Conservation (phyloP, 2,329 filamentous ascomycete genomes). For the Malbranchea zuffiana region DNA sequence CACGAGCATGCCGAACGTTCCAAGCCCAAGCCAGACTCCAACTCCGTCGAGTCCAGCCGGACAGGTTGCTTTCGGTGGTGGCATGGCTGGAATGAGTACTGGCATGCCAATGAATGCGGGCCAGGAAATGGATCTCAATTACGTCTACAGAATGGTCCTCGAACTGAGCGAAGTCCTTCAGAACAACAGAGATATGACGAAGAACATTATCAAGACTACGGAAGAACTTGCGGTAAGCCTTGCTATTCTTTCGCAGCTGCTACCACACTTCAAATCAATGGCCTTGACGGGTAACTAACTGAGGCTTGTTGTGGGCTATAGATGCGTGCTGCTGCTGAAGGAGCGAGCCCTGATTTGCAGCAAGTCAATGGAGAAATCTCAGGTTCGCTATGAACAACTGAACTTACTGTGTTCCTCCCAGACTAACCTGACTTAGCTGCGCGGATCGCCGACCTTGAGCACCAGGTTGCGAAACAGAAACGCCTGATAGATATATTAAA, state of each 20-base stretch:
- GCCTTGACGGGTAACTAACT: too few relatives aligned
- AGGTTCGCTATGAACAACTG: slow-evolving; percentile 21
- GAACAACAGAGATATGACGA: slow-evolving; percentile 41
- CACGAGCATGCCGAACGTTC: slow-evolving; percentile 19
- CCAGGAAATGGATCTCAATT: slow-evolving; percentile 43
- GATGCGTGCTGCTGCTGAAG: slow-evolving; percentile 35
- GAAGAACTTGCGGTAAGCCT: slow-evolving; percentile 39
- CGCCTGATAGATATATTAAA: slow-evolving; percentile 33
- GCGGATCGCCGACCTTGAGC: slow-evolving; percentile 40
- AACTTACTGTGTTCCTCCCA: not conserved
- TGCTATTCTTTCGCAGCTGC: not conserved
- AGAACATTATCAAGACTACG: slow-evolving; percentile 38
- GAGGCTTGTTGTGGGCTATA: slow-evolving; percentile 19
- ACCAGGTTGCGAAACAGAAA: slow-evolving; percentile 37
- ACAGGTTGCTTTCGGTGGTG: slow-evolving; percentile 1
- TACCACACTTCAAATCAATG: slow-evolving; percentile 3
- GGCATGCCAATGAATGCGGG: slow-evolving; percentile 38
- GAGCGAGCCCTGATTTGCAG: slow-evolving; percentile 30
- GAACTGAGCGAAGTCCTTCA: slow-evolving; percentile 40
- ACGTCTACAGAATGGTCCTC: slow-evolving; percentile 40
- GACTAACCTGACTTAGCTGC: slow-evolving; percentile 26
- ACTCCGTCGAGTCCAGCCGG: slow-evolving; percentile 21
- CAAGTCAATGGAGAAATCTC: slow-evolving; percentile 36
- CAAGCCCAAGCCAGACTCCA: slow-evolving; percentile 26
- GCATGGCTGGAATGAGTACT: slow-evolving; percentile 24